Evolutionary conservation across 1,139 yeast genomes (phyloP), one percentile per base, ranked within the genome.

Genomic region (Geotrichum reessii): DNA sequence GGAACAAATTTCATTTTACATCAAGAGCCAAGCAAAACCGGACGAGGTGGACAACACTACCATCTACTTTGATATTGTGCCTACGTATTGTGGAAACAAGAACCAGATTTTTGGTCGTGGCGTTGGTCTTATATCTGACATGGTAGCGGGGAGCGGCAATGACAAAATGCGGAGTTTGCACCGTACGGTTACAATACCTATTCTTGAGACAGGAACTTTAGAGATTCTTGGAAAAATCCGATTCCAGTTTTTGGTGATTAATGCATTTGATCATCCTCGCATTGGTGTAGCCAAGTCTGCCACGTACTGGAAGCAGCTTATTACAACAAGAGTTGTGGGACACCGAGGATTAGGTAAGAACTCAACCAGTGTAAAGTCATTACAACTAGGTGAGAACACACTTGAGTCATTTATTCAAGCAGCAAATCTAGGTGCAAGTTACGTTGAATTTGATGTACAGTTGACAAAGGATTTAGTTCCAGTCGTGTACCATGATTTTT

Each of bases 281-380:
- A 83, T 87, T 84, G 81, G 81, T 8, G 74, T 87, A 25, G 82
- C 81, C 52, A 80, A 87, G 67, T 82, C 92, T 1, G 88, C 89
- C 58, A 87, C 95, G 0, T 92, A 91, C 73, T 93, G 98, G 98
- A 89, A 88, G 69, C 90, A 93, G 46, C 76, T 90, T 62, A 92
- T 87, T 3, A 83, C 95, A 0, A 89, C 97, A 1, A 79, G 97
- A 63, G 96, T 93, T 44, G 93, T 93, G 74, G 99, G 99, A 1
- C 99, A 93, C 70, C 83, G 99, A 68, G 99, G 99, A 7, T 77
- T 91, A 64, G 99, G 99, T 64, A 92, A 91, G 75, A 93, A 93
- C 73, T 76, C 78, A 49, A 66, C 75, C 22, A 80, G 81, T 53
- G 81, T 86, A 57, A 85, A 83, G 63, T 87, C 96, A 5, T 78